Conservation (phyloP, 2,329 filamentous ascomycete species). For the Lasiodiplodia theobromae region DNA sequence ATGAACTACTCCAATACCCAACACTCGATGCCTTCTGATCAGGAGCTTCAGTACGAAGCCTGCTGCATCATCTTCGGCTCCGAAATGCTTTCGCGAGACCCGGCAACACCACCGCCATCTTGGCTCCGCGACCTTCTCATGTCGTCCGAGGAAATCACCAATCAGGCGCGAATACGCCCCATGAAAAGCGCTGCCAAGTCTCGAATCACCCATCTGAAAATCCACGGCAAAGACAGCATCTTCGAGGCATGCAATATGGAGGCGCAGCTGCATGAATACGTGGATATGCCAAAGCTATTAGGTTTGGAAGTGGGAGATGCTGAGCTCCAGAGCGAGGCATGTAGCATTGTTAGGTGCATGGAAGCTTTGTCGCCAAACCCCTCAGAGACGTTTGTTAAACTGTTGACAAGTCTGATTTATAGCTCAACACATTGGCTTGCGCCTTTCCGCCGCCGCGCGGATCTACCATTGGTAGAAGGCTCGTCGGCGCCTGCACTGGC, state of each 20-base stretch:
- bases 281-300: conserved; percentile 29
- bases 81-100: conserved; percentile 31
- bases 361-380: not conserved
- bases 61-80: conserved; percentile 41
- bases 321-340: not conserved
- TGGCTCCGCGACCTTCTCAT: conserved; percentile 40
- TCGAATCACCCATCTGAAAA: conserved; percentile 32
- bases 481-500: not conserved
- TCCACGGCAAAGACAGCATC: conserved; percentile 33
- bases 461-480: not conserved
- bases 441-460: not conserved
- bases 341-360: conserved; percentile 30
- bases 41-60: conserved; percentile 38
- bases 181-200: conserved; percentile 35
- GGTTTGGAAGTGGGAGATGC: not conserved
- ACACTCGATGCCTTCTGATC: conserved; percentile 32
- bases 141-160: conserved; percentile 34
- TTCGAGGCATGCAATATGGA: conserved; percentile 40
- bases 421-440: not conserved
- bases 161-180: conserved; percentile 36
- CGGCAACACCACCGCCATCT: conserved; percentile 28
- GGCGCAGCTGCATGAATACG: conserved; percentile 34
- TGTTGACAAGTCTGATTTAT: not conserved
- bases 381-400: not conserved
- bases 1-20: too few relatives aligned